Evolutionary conservation across 257 asterid genomes (phyloP), one percentile per base, ranked within the genome.

Genomic region (Thymus mandschuricus): DNA sequence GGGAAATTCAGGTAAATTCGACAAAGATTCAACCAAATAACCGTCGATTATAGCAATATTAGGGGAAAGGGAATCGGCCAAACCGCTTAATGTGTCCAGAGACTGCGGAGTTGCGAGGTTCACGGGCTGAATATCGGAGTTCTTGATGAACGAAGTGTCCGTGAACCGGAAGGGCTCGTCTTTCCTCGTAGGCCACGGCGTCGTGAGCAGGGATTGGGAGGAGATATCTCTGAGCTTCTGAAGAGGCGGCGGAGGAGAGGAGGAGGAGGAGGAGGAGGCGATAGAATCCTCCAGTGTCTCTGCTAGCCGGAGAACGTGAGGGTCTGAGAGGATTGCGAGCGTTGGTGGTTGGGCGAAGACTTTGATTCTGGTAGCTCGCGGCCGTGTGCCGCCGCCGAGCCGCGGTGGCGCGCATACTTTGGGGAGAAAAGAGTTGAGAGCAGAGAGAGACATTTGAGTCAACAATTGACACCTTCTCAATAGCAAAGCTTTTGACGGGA

Each of bases 91-190:
- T 29, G 81, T 48, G 57, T 63, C 76, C 27, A 77, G 69, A 44
- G 80, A 64, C 45, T 59, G 79, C 21, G 72, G 40, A 6, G 75
- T 5, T 0, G 81, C 78, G 55, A 86, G 80, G 61, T 60, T 48
- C 60, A 81, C 73, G 10, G 99, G 98, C 62, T 79, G 87, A 52
- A 91, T 79, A 9, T 76, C 78, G 4, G 96, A 87, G 64, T 86
- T 88, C 78, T 80, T 91, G 57, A 94, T 72, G 45, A 89, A 89
- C 34, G 99, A 94, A 71, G 84, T 83, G 82, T 91, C 98, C 0
- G 97, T 94, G 76, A 88, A 91, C 75, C 97, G 80, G 75, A 94
- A 94, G 45, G 95, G 81, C 78, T 94, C 99, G 75, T 94, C 99
- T 82, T 88, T 89, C 11, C 89, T 81, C 1, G 99, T 74, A 6